Evolutionary conservation across 2,329 filamentous ascomycete genomes (phyloP).

Genomic region (Pestalotiopsis sp.): DNA sequence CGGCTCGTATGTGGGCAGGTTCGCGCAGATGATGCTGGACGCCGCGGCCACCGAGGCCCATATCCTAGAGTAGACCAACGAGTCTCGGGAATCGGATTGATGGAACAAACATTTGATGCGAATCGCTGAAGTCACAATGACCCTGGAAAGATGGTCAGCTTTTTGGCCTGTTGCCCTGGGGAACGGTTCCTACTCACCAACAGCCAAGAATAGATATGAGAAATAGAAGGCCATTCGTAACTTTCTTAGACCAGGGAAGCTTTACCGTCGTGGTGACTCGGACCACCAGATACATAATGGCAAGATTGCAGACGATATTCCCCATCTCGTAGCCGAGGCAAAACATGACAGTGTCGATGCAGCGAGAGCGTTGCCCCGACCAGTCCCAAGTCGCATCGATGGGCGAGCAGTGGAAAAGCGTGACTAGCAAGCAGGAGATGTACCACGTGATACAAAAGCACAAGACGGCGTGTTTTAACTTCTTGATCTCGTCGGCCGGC

Average conservation of each 20-base stretch:
- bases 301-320: background rate
- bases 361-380: background rate
- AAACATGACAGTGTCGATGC: background rate
- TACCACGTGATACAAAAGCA: background rate
- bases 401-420: background rate
- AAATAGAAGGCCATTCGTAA: background rate
- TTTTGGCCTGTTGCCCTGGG: background rate
- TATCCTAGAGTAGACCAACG: background rate
- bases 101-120: background rate
- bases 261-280: background rate
- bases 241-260: background rate
- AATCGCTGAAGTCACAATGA: background rate
- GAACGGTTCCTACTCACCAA: background rate
- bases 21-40: background rate
- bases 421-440: background rate
- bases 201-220: background rate
- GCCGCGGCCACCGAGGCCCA: background rate
- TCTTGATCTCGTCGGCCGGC: background rate
- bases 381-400: background rate
- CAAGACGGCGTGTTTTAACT: background rate
- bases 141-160: background rate
- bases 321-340: background rate
- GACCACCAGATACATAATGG: background rate
- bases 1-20: background rate
- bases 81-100: background rate